Evolutionary conservation across 176 grass and related monocot species (phyloP).

Genomic region (Cenchrus fungigraminus): DNA sequence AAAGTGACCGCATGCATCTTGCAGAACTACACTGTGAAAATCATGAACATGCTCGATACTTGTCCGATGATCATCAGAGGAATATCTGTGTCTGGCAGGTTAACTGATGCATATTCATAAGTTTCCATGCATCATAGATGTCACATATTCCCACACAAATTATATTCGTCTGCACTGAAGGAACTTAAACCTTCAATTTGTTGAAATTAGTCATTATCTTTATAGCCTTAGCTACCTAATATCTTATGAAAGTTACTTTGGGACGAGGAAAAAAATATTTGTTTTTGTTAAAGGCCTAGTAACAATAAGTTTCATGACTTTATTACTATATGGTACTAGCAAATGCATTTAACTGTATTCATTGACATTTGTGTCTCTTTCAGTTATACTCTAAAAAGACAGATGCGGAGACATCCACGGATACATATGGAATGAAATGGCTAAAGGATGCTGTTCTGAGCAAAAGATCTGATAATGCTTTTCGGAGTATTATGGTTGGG

Average conservation of each 20-base stretch:
- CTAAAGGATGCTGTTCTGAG: constrained; percentile 85
- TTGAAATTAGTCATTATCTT: background rate
- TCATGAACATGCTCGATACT: background rate
- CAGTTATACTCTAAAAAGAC: constrained; percentile 79
- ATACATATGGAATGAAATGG: constrained; percentile 77
- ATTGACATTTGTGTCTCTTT: constrained; percentile 30
- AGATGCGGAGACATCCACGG: constrained; percentile 53
- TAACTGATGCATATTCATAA: background rate
- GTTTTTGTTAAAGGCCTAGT: background rate
- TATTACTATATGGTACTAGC: background rate
- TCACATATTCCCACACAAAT: background rate
- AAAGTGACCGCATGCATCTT: constrained; percentile 20
- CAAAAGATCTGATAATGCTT: constrained; percentile 85
- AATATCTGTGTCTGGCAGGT: background rate
- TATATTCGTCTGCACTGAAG: background rate
- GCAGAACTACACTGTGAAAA: background rate
- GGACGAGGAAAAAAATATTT: background rate
- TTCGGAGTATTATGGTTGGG: constrained; percentile 81
- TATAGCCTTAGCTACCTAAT: constrained; percentile 10
- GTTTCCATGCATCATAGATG: background rate
- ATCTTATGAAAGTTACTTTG: constrained; percentile 16
- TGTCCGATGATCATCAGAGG: too few species aligned
- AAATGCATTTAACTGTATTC: constrained; percentile 9
- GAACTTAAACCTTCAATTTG: constrained; percentile 9
- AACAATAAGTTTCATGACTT: background rate